Percentiles rank a stretch among this genome's conserved stretches.
phyloP scores from a whole-genome alignment of 805 yeast genomes.

The Candida yuanshanica region DNA sequence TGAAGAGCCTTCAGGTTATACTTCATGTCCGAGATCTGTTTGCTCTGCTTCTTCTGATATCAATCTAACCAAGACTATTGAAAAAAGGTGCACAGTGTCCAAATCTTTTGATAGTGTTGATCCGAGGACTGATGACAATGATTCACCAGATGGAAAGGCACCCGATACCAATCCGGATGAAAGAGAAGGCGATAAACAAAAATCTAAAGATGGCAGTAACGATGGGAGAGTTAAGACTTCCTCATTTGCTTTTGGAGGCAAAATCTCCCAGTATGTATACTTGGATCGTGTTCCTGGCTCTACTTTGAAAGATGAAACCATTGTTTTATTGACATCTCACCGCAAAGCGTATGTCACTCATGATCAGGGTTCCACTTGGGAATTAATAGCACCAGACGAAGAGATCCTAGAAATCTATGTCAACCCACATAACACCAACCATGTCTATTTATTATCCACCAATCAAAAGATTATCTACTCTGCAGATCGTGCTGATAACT shows the following conservation, averaged over 20 bases:
- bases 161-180: constrained; percentile 25
- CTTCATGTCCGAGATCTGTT: constrained; percentile 37
- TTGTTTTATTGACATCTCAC: constrained; percentile 52
- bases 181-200: constrained; percentile 30
- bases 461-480: constrained; percentile 46
- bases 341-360: constrained; percentile 58
- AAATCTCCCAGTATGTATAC: constrained; percentile 51
- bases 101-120: constrained; percentile 5
- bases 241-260: constrained; percentile 44
- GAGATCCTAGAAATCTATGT: constrained; percentile 49
- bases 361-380: constrained; percentile 37
- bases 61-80: constrained; percentile 11
- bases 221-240: constrained; percentile 31
- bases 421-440: constrained; percentile 56
- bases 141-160: constrained; percentile 25
- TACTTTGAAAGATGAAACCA: constrained; percentile 51
- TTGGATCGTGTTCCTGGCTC: constrained; percentile 38
- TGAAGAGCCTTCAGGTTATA: constrained; percentile 32
- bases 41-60: constrained; percentile 32
- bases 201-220: constrained; percentile 28
- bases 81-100: constrained; percentile 17
- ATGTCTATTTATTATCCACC: constrained; percentile 25
- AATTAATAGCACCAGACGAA: constrained; percentile 27
- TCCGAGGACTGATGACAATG: constrained; percentile 11
- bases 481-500: constrained; percentile 54